Evolutionary conservation across 2,329 filamentous ascomycete species (phyloP).

Genomic region (Trichoderma sp.): DNA sequence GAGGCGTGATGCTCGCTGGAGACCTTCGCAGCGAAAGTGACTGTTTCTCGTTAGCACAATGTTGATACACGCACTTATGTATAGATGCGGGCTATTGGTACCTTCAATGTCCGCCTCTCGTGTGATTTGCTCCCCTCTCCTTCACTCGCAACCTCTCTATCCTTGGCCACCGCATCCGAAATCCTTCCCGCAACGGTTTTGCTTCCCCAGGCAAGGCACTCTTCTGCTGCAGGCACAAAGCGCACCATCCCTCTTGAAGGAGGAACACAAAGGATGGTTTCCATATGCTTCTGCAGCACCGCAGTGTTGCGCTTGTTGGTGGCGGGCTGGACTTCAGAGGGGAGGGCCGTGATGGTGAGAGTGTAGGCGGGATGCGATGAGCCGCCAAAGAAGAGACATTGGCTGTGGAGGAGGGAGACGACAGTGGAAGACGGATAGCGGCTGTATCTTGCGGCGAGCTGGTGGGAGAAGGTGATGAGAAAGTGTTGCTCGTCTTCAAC

Average conservation of each 20-base stretch:
- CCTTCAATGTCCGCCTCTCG: constrained; percentile 18
- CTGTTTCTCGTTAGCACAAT: constrained; percentile 1
- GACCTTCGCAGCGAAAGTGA: constrained; percentile 20
- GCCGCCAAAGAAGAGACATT: constrained; percentile 73
- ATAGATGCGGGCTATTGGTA: not conserved
- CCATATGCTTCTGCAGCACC: constrained; percentile 75
- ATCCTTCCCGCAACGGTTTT: constrained; percentile 70
- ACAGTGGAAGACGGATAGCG: constrained; percentile 73
- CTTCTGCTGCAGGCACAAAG: constrained; percentile 69
- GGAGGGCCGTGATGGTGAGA: constrained; percentile 71
- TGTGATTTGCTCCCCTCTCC: not conserved
- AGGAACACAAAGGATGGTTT: constrained; percentile 67
- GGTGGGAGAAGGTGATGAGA: constrained; percentile 71
- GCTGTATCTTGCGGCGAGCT: constrained; percentile 74
- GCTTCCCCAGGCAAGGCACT: constrained; percentile 70
- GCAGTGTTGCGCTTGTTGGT: constrained; percentile 80
- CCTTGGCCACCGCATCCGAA: constrained; percentile 19
- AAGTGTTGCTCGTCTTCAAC: constrained; percentile 75
- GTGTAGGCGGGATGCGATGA: constrained; percentile 79
- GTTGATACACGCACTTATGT: not conserved
- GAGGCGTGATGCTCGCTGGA: not conserved
- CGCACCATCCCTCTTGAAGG: constrained; percentile 70
- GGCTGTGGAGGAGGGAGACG: constrained; percentile 73
- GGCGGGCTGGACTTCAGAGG: constrained; percentile 66
- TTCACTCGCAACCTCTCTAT: not conserved